Percentiles rank a stretch among this genome's conserved stretches.
Evolutionary conservation across 208 protist species (phyloP).

Genomic region (Leishmania tarentolae): DNA sequence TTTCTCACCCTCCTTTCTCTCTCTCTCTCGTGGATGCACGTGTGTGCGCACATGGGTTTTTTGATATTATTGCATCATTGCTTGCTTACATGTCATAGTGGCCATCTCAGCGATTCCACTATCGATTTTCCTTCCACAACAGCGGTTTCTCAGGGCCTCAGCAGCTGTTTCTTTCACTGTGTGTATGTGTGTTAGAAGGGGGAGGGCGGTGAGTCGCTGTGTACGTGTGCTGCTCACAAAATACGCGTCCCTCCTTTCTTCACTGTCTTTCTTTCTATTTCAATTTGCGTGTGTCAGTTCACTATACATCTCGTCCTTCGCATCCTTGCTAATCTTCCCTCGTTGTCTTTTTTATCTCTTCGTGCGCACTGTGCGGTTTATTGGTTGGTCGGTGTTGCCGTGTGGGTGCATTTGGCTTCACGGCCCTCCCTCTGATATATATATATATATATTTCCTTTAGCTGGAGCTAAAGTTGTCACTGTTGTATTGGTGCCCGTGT

Average conservation of each 20-base stretch:
- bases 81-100: too few species aligned
- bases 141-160: too few species aligned
- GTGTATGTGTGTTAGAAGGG: neutral
- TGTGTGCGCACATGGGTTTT: neutral
- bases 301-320: neutral
- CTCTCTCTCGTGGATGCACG: too few species aligned
- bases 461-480: neutral
- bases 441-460: too few species aligned
- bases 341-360: neutral
- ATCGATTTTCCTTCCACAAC: too few species aligned
- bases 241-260: neutral
- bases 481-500: neutral
- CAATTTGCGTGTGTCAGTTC: too few species aligned
- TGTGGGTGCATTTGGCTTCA: neutral
- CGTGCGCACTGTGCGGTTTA: neutral
- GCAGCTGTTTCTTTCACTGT: too few species aligned
- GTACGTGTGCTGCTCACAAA: neutral
- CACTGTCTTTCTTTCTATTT: neutral
- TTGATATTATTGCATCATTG: too few species aligned
- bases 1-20: neutral
- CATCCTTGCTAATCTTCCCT: neutral
- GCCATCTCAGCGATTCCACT: too few species aligned
- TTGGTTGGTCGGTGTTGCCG: conserved; percentile 6
- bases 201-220: neutral
- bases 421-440: too few species aligned